Percentiles rank a stretch among this genome's conserved stretches.
phyloP scores from a whole-genome alignment of 768 basidiomycete genomes.

The Cytidiella melzeri region DNA sequence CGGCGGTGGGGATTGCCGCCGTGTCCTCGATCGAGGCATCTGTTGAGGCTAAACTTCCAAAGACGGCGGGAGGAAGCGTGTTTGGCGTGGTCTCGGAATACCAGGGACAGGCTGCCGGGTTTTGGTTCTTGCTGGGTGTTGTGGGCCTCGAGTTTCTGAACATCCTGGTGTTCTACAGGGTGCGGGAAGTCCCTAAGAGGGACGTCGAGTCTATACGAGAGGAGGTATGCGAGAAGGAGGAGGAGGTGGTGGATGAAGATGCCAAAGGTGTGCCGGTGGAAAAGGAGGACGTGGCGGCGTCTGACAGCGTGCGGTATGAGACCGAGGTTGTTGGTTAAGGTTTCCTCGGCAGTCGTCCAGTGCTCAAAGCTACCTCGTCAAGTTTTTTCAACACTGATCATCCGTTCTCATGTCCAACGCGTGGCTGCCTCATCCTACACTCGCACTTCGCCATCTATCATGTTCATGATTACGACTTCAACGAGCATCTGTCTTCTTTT shows the following conservation, averaged over 20 bases:
- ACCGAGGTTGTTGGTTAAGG: not conserved
- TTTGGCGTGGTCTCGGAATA: conserved; percentile 28
- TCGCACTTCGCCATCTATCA: too few relatives aligned
- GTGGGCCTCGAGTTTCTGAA: conserved; percentile 25
- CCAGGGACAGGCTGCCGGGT: conserved; percentile 36
- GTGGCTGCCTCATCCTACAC: too few relatives aligned
- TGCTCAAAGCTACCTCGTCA: too few relatives aligned
- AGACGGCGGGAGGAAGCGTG: not conserved
- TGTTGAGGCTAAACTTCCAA: conserved; percentile 26
- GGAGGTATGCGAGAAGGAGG: not conserved
- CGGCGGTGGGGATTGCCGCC: conserved; percentile 44
- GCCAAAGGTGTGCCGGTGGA: not conserved
- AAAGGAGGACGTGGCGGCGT: not conserved
- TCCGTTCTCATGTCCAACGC: too few relatives aligned
- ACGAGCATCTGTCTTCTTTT: too few relatives aligned
- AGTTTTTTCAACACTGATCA: too few relatives aligned
- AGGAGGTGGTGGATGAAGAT: not conserved
- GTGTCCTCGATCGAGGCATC: conserved; percentile 42
- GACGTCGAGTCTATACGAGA: not conserved
- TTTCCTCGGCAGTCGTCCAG: not conserved
- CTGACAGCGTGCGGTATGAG: not conserved
- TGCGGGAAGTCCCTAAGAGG: conserved; percentile 1
- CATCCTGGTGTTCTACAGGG: conserved; percentile 30
- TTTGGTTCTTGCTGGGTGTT: conserved; percentile 26
- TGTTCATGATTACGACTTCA: too few relatives aligned